A percentile compares a stretch with the other conserved stretches of the same genome.
Evolutionary conservation across 805 yeast species (phyloP).

Genomic region (Wickerhamiella musiphila): DNA sequence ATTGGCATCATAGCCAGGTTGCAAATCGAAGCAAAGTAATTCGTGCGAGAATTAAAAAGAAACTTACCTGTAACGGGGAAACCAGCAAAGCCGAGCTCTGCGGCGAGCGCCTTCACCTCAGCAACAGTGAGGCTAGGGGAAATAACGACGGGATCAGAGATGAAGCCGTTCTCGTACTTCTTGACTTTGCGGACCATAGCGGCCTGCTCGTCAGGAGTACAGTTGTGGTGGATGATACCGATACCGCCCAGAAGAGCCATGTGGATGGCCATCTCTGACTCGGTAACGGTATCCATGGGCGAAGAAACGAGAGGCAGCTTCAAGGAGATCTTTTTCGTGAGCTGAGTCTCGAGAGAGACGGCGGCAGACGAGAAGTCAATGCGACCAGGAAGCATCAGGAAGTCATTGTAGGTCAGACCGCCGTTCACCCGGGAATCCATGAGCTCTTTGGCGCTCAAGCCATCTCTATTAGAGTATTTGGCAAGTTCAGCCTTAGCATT

Average conservation of each 20-base stretch:
- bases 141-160: slow-evolving; percentile 81
- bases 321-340: slow-evolving; percentile 81
- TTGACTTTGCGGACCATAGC: slow-evolving; percentile 95
- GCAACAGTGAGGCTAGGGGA: slow-evolving; percentile 61
- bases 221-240: slow-evolving; percentile 96
- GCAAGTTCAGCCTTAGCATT: slow-evolving; percentile 50
- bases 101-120: slow-evolving; percentile 57
- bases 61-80: slow-evolving; percentile 99
- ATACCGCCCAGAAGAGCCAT: slow-evolving; percentile 98
- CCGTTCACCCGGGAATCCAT: slow-evolving; percentile 86
- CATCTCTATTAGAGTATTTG: slow-evolving; percentile 59
- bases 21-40: slow-evolving; percentile 35
- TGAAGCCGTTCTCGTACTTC: slow-evolving; percentile 94
- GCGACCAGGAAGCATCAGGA: slow-evolving; percentile 87
- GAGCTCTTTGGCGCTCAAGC: slow-evolving; percentile 63
- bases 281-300: slow-evolving; percentile 99
- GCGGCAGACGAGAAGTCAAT: slow-evolving; percentile 67
- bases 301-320: slow-evolving; percentile 93
- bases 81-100: slow-evolving; percentile 75
- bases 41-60: not conserved
- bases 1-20: slow-evolving; percentile 22
- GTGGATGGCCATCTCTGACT: slow-evolving; percentile 91
- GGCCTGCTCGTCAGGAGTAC: slow-evolving; percentile 93
- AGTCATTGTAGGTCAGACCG: slow-evolving; percentile 95
- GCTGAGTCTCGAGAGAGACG: slow-evolving; percentile 66